Evolutionary conservation across 257 asterid genomes (phyloP).

Genomic region (Solanum virginianum): DNA sequence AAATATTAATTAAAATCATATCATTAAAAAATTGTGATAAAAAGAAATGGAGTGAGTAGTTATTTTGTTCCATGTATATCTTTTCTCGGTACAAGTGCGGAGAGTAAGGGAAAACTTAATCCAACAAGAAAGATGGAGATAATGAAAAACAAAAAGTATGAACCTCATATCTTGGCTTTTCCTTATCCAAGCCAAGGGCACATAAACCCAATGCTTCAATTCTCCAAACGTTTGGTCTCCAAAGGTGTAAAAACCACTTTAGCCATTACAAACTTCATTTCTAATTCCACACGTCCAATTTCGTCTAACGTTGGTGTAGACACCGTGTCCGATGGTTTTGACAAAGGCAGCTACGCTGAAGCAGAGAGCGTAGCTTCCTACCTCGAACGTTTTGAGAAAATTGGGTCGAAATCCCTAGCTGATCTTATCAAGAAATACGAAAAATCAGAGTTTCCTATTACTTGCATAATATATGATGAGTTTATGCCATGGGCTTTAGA

Average conservation of each 20-base stretch:
- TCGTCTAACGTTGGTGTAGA: slow-evolving; percentile 23
- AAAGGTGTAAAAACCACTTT: slow-evolving; percentile 42
- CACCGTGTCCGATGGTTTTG: slow-evolving; percentile 66
- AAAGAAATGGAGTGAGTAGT: neutral
- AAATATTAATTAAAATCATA: too few relatives aligned
- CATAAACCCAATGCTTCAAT: slow-evolving; percentile 64
- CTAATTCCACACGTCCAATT: slow-evolving; percentile 26
- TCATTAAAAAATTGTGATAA: too few relatives aligned
- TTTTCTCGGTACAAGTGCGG: neutral
- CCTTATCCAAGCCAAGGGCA: slow-evolving; percentile 93
- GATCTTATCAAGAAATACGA: slow-evolving; percentile 24
- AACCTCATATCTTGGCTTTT: slow-evolving; percentile 39
- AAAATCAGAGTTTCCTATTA: slow-evolving; percentile 12
- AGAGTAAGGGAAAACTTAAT: neutral
- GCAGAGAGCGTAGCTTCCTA: slow-evolving; percentile 25
- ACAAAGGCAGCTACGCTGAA: slow-evolving; percentile 39
- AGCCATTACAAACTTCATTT: slow-evolving; percentile 45
- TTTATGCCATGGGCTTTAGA: slow-evolving; percentile 69
- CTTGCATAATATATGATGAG: slow-evolving; percentile 58
- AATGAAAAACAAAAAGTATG: neutral
- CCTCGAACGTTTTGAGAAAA: slow-evolving; percentile 15
- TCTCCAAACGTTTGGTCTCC: slow-evolving; percentile 55
- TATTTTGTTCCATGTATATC: neutral
- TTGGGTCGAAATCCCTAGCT: slow-evolving; percentile 30
- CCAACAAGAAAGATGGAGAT: slow-evolving; percentile 6